Conservation (phyloP, 108 stramenopile species). For the Epithemia pelagica region DNA sequence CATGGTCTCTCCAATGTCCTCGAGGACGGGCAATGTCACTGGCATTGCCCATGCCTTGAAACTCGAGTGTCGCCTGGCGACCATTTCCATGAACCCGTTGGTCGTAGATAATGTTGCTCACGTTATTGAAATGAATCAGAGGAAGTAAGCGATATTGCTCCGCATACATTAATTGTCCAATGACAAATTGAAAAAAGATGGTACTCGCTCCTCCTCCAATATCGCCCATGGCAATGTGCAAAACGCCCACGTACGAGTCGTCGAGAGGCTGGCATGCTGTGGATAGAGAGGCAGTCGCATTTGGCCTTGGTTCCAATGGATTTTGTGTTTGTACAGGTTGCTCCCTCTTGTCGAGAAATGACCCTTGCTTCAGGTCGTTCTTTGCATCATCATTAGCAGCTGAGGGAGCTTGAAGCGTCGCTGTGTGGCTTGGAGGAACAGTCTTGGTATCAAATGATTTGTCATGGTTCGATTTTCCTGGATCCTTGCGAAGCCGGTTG, state of each 20-base stretch:
- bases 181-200: slow-evolving; percentile 54
- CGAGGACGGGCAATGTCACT: slow-evolving; percentile 20
- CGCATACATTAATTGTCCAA: slow-evolving; percentile 44
- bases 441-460: too few species aligned
- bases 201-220: slow-evolving; percentile 46
- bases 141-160: slow-evolving; percentile 46
- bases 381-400: too few species aligned
- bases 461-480: too few species aligned
- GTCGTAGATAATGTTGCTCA: slow-evolving; percentile 36
- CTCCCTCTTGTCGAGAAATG: too few species aligned
- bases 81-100: slow-evolving; percentile 17
- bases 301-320: too few species aligned
- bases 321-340: too few species aligned
- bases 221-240: slow-evolving; percentile 45
- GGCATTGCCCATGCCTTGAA: slow-evolving; percentile 9
- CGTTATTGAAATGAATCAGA: slow-evolving; percentile 39
- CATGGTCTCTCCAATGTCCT: slow-evolving; percentile 28
- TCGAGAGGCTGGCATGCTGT: too few species aligned
- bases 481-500: too few species aligned
- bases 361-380: too few species aligned
- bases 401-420: too few species aligned
- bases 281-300: too few species aligned
- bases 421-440: too few species aligned
- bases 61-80: slow-evolving; percentile 15
- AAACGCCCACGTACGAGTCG: slow-evolving; percentile 41